phyloP scores from a whole-genome alignment of 2,329 filamentous ascomycete species.

The Colletotrichum siamense region DNA sequence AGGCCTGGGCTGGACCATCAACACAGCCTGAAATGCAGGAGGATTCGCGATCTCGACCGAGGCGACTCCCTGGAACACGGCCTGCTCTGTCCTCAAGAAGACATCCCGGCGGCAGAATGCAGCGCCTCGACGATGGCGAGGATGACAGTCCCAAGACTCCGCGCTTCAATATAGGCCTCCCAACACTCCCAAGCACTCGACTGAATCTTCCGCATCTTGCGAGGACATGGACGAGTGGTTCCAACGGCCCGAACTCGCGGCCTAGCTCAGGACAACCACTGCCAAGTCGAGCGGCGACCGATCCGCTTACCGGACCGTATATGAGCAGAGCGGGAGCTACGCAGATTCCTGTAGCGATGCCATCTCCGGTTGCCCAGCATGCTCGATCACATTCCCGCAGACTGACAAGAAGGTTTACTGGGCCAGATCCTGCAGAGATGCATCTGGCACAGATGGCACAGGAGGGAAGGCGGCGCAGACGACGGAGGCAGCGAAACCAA shows the following conservation, averaged over 20 bases:
- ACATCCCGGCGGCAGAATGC: neutral
- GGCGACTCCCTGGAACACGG: conserved; percentile 4
- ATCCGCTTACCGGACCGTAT: conserved; percentile 10
- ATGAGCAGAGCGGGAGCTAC: neutral
- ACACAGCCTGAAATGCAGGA: conserved; percentile 19
- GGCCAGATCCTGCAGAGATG: conserved; percentile 54
- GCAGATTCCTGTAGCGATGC: neutral
- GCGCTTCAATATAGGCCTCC: conserved; percentile 40
- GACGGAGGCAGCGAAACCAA: conserved; percentile 23
- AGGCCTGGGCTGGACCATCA: conserved; percentile 2
- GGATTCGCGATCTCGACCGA: neutral
- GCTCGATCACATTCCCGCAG: neutral
- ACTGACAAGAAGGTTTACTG: conserved; percentile 32
- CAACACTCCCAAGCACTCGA: conserved; percentile 45
- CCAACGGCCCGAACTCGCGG: conserved; percentile 28
- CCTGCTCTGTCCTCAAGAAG: neutral
- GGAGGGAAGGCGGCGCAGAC: conserved; percentile 40
- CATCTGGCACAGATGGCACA: conserved; percentile 51
- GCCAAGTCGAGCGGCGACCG: conserved; percentile 22
- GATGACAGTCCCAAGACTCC: conserved; percentile 54
- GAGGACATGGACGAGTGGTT: conserved; percentile 42
- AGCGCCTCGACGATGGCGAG: conserved; percentile 26
- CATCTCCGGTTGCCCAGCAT: conserved; percentile 5
- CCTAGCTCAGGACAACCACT: conserved; percentile 18
- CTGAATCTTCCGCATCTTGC: conserved; percentile 46